These are phyloP conservation scores for Antitrichia curtipendula DNA, from an alignment of 225 moss, liverwort and hornwort species.

Conservation along the genomic window DNA sequence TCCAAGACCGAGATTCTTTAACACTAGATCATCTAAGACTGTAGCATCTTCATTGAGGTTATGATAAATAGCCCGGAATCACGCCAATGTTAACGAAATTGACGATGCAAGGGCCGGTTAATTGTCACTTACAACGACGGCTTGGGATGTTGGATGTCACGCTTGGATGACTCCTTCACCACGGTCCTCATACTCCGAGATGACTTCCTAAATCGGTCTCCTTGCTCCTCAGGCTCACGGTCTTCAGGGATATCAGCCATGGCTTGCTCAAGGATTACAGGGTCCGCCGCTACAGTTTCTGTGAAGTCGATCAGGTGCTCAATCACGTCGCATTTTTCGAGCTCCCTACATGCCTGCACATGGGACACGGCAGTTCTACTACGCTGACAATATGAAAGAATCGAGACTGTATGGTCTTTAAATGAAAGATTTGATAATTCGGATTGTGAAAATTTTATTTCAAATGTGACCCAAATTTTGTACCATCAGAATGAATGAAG, in stretches of 20 bases:
- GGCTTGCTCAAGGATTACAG: slow-evolving; percentile 34
- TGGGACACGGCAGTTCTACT: not conserved
- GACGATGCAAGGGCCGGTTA: not conserved
- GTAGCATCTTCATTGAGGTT: not conserved
- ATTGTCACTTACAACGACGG: slow-evolving; percentile 24
- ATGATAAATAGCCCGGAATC: not conserved
- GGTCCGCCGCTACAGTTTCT: slow-evolving; percentile 46
- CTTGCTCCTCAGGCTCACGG: not conserved
- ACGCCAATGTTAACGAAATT: not conserved
- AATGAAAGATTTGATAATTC: not conserved
- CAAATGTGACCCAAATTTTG: not conserved
- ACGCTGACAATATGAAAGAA: not conserved
- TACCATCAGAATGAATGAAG: not conserved
- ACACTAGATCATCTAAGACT: not conserved
- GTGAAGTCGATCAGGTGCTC: slow-evolving; percentile 94
- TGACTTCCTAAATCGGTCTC: not conserved
- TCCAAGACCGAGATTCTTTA: not conserved
- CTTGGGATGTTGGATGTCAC: slow-evolving; percentile 24
- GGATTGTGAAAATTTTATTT: not conserved
- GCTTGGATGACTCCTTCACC: slow-evolving; percentile 24
- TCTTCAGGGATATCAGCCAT: slow-evolving; percentile 21
- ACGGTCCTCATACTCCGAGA: not conserved
- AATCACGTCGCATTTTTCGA: slow-evolving; percentile 85
- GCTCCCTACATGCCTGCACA: slow-evolving; percentile 56
- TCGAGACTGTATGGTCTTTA: not conserved